phyloP scores from a whole-genome alignment of 192 early-diverging fungal species.

The Rhizophlyctis rosea region DNA sequence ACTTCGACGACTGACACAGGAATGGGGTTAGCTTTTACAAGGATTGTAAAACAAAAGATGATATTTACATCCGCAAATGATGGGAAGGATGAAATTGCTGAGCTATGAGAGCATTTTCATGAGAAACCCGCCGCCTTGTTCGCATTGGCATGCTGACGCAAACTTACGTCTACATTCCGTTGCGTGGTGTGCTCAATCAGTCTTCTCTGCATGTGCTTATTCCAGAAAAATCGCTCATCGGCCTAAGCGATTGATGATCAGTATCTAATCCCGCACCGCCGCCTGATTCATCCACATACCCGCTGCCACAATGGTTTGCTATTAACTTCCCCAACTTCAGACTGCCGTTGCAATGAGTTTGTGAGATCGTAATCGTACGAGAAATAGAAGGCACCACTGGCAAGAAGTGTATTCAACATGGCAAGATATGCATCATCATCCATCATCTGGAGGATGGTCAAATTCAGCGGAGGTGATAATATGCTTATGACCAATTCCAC shows the following conservation, averaged over 20 bases:
- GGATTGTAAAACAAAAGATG: constrained; percentile 9
- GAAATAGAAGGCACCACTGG: constrained; percentile 66
- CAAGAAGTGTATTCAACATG: constrained; percentile 56
- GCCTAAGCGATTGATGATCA: constrained; percentile 53
- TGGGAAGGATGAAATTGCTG: constrained; percentile 79
- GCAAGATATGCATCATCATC: constrained; percentile 66
- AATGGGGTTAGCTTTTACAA: neutral
- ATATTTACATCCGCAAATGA: constrained; percentile 84
- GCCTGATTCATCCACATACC: neutral
- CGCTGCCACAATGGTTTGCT: constrained; percentile 11
- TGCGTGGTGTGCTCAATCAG: constrained; percentile 13
- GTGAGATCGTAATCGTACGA: constrained; percentile 89
- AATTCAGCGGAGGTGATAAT: neutral
- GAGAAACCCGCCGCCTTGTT: no score
- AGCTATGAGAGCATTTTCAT: constrained; percentile 55
- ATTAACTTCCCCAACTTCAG: constrained; percentile 14
- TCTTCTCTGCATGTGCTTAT: constrained; percentile 42
- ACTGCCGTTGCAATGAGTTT: constrained; percentile 73
- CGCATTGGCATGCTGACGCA: no score
- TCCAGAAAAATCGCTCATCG: constrained; percentile 96
- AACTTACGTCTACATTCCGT: neutral
- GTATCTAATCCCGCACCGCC: neutral
- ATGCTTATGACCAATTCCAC: neutral
- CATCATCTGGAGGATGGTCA: constrained; percentile 26
- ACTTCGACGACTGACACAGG: constrained; percentile 57